These are phyloP conservation scores for Chlorella sp. DNA, from an alignment of 139 green algal genomes.

Conservation along the genomic window DNA sequence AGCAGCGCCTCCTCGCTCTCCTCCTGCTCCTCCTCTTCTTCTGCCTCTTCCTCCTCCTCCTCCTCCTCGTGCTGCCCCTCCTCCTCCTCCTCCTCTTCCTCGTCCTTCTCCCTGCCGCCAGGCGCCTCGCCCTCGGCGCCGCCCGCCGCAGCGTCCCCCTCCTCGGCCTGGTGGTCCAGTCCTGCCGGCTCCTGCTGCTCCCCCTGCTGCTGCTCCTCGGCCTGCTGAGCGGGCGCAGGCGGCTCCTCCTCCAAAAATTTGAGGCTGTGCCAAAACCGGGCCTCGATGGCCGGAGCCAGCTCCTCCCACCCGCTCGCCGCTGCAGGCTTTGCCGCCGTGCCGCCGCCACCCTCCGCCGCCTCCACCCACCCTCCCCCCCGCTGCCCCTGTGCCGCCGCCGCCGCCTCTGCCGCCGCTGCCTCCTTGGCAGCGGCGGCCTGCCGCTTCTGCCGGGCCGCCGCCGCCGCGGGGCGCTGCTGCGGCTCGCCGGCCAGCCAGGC, in stretches of 20 bases:
- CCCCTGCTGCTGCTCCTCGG: not conserved
- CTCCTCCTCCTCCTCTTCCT: slow-evolving; percentile 24
- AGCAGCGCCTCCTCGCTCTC: not conserved
- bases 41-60: slow-evolving; percentile 37
- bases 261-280: slow-evolving; percentile 9
- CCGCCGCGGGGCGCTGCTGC: too few species aligned
- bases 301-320: slow-evolving; percentile 48
- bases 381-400: not conserved
- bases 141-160: not conserved
- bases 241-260: not conserved
- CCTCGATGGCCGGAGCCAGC: slow-evolving; percentile 26
- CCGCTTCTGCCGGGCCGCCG: too few species aligned
- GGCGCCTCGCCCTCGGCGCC: slow-evolving; percentile 3
- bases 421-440: not conserved
- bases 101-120: too few species aligned
- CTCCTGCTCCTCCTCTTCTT: slow-evolving; percentile 38
- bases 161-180: not conserved
- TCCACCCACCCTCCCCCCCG: not conserved
- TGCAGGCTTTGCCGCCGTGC: not conserved
- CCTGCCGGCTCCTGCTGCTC: not conserved
- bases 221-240: not conserved
- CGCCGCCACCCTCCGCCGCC: not conserved
- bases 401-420: not conserved
- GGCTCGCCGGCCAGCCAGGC: slow-evolving; percentile 43
- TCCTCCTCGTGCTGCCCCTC: slow-evolving; percentile 23